A percentile compares a stretch with the other conserved stretches of the same genome.
Evolutionary conservation across 2,329 filamentous ascomycete species (phyloP).

Genomic region (Fusarium guadeloupense): DNA sequence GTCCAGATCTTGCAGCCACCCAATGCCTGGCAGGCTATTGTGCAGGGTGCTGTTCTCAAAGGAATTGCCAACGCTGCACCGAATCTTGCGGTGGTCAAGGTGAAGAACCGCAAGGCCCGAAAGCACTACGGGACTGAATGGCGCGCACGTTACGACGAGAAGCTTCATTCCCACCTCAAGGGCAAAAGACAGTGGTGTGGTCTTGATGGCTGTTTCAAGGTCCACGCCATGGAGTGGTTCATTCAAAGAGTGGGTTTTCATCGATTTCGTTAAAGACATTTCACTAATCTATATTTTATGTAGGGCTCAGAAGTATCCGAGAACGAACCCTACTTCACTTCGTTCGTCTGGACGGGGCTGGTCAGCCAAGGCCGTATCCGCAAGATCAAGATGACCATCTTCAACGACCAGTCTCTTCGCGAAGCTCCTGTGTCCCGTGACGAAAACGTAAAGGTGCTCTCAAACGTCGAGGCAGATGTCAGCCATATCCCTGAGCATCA

Average conservation of each 20-base stretch:
- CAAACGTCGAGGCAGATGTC: slow-evolving; percentile 53
- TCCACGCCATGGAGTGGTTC: slow-evolving; percentile 56
- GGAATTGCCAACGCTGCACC: slow-evolving; percentile 53
- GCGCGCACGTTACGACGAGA: slow-evolving; percentile 45
- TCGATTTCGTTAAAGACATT: not conserved
- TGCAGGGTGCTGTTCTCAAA: slow-evolving; percentile 60
- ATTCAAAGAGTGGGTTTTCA: slow-evolving; percentile 47
- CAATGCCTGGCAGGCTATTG: slow-evolving; percentile 59
- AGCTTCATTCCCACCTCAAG: slow-evolving; percentile 44
- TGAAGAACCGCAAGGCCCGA: slow-evolving; percentile 53
- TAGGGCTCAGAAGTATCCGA: slow-evolving; percentile 53
- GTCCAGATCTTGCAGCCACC: slow-evolving; percentile 57
- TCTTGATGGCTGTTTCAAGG: slow-evolving; percentile 50
- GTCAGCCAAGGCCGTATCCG: slow-evolving; percentile 47
- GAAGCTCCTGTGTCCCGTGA: slow-evolving; percentile 50
- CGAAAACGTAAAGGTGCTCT: slow-evolving; percentile 49
- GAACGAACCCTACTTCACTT: slow-evolving; percentile 49
- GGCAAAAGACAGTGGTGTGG: slow-evolving; percentile 50
- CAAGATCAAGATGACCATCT: slow-evolving; percentile 50
- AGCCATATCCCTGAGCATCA: slow-evolving; percentile 52
- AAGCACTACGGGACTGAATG: slow-evolving; percentile 56
- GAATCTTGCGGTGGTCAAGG: slow-evolving; percentile 48
- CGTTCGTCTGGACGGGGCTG: slow-evolving; percentile 46
- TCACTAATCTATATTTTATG: not conserved
- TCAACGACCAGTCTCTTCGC: slow-evolving; percentile 45